Evolutionary conservation across 2,329 filamentous ascomycete species (phyloP), one percentile per base, ranked within the genome.

Genomic region (Arthroderma uncinatum): DNA sequence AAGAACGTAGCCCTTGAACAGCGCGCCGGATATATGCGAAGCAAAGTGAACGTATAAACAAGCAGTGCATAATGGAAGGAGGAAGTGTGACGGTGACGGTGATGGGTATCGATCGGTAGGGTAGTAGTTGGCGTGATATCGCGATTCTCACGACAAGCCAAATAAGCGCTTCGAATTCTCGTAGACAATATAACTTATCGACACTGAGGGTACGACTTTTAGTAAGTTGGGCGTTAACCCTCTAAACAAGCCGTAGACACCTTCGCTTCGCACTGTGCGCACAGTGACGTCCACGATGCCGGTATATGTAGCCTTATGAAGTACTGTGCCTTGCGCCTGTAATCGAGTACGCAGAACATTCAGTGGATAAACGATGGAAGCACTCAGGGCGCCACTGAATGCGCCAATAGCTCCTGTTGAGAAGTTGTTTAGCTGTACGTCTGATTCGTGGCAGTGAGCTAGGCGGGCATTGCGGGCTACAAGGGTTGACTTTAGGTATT

Each of bases 171-270:
- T 95, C 57, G 87, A 83, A 68, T 93, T 93, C 74, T 95, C 90
- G 68, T 95, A 95, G 60, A 93, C 87, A 66, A 95, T 83, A 78
- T 93, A 95, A 56, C 89, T 91, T 69, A 98, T 97, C 65, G 90
- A 95, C 56, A 98, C 85, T 30, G 93, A 90, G 1, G 93, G 93
- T 8, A 93, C 90, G 36, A 98, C 93, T 76, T 98, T 98, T 64
- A 98, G 78, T 39, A 98, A 77, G 69, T 97, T 98, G 4, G 93
- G 93, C 42, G 92, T 95, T 62, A 97, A 77, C 1, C 93, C 93
- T 73, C 94, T 95, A 78, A 95, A 98, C 58, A 98, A 77, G 1
- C 93, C 93, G 59, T 87, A 80, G 37, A 87, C 70, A 0, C 93
- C 93, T 73, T 98, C 93, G 53, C 86, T 83, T 64, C 84, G 79